Evolutionary conservation across 306 rosid species (phyloP).

Genomic region (Prunus kanzakura): DNA sequence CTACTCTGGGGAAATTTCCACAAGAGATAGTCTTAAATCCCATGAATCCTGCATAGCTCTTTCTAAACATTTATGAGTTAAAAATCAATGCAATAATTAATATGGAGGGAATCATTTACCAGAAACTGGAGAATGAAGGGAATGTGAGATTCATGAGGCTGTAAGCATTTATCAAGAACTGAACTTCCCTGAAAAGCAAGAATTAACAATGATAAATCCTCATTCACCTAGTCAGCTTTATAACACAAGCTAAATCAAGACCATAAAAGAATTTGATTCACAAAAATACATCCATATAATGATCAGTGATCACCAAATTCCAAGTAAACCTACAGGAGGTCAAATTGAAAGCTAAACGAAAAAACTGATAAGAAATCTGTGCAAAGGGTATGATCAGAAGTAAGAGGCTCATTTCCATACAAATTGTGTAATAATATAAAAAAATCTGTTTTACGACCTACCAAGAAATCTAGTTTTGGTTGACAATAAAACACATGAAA

Average conservation of each 20-base stretch:
- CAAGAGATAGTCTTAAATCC: no score
- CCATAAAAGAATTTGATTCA: not conserved
- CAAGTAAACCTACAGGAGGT: not conserved
- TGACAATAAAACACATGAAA: not conserved
- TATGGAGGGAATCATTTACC: conserved; percentile 17
- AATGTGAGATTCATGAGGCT: conserved; percentile 93
- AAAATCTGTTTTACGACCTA: not conserved
- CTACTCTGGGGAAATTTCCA: no score
- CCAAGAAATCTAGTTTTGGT: not conserved
- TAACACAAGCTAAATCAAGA: not conserved
- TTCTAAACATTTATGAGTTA: no score
- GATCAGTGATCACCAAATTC: not conserved
- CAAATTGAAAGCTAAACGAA: not conserved
- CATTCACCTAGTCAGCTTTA: not conserved
- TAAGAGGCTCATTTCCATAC: not conserved
- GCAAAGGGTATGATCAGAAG: not conserved
- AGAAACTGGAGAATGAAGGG: conserved; percentile 60
- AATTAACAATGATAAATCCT: not conserved
- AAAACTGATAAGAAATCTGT: not conserved
- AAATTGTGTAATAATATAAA: not conserved
- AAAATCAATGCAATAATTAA: not conserved
- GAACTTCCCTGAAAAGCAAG: conserved; percentile 67
- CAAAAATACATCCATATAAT: not conserved
- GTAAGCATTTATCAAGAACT: conserved; percentile 64
- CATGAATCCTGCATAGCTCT: no score